These are phyloP conservation scores for Backusella westeae DNA, from an alignment of 192 early-diverging fungal genomes.

Conservation along the genomic window DNA sequence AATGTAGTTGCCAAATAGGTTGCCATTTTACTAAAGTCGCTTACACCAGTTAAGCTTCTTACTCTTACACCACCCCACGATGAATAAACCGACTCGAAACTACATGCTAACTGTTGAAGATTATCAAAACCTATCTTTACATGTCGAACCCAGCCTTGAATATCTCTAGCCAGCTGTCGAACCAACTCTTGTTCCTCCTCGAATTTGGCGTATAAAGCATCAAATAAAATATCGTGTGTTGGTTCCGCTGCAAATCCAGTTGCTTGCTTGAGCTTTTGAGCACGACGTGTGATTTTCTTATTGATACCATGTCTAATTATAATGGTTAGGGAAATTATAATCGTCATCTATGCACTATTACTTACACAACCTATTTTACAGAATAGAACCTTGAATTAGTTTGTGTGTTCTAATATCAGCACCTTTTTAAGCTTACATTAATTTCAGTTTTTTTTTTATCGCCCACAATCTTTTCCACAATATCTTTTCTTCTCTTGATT, in stretches of 20 bases:
- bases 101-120: neutral
- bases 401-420: neutral
- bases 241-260: slow-evolving; percentile 48
- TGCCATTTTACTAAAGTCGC: slow-evolving; percentile 33
- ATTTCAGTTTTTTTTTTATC: slow-evolving; percentile 64
- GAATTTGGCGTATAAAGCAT: slow-evolving; percentile 11
- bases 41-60: slow-evolving; percentile 18
- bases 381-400: neutral
- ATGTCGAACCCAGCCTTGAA: slow-evolving; percentile 23
- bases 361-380: slow-evolving; percentile 30
- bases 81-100: slow-evolving; percentile 38
- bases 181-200: slow-evolving; percentile 15
- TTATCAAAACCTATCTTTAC: slow-evolving; percentile 8
- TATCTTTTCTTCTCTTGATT: slow-evolving; percentile 79
- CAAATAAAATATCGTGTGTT: slow-evolving; percentile 19
- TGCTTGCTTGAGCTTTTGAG: slow-evolving; percentile 62
- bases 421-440: slow-evolving; percentile 47
- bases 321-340: neutral
- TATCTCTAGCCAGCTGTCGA: slow-evolving; percentile 9
- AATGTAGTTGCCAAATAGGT: slow-evolving; percentile 32
- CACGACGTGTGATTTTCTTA: slow-evolving; percentile 61
- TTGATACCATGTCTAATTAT: slow-evolving; percentile 64
- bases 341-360: neutral
- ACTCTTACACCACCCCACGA: slow-evolving; percentile 20
- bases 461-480: slow-evolving; percentile 79